phyloP scores from a whole-genome alignment of 2,329 filamentous ascomycete species.

The Phialocephala sp. region DNA sequence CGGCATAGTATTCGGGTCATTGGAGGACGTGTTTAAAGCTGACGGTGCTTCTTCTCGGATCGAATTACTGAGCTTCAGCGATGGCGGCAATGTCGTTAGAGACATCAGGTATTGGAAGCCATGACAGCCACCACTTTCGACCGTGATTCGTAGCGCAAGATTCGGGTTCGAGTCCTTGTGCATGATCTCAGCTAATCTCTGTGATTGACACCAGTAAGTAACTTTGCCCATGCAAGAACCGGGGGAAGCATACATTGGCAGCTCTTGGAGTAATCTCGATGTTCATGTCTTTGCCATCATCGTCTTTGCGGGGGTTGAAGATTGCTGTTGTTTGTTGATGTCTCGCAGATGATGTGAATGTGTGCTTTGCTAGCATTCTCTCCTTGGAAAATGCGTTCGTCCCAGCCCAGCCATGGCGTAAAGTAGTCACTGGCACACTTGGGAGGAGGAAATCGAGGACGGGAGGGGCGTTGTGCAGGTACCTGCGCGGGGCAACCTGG shows the following conservation, averaged over 20 bases:
- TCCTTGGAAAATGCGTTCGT: neutral
- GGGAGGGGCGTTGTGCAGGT: slow-evolving; percentile 32
- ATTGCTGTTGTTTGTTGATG: slow-evolving; percentile 53
- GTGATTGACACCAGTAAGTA: neutral
- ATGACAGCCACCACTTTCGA: slow-evolving; percentile 94
- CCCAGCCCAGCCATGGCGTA: neutral
- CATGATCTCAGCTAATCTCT: slow-evolving; percentile 67
- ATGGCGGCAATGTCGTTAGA: slow-evolving; percentile 66
- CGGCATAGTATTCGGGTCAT: slow-evolving; percentile 29
- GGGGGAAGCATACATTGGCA: slow-evolving; percentile 64
- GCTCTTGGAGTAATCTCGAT: slow-evolving; percentile 86
- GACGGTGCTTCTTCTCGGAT: slow-evolving; percentile 25
- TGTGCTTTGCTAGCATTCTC: slow-evolving; percentile 16
- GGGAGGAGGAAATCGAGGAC: slow-evolving; percentile 42
- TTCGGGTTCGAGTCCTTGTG: slow-evolving; percentile 73
- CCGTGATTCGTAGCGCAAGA: slow-evolving; percentile 86
- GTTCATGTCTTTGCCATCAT: slow-evolving; percentile 82
- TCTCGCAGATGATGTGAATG: slow-evolving; percentile 33
- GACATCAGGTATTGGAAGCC: slow-evolving; percentile 98
- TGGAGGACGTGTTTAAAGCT: slow-evolving; percentile 30
- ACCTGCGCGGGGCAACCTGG: slow-evolving; percentile 35
- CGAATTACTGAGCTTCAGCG: slow-evolving; percentile 1
- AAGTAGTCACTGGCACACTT: slow-evolving; percentile 16
- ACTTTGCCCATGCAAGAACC: neutral
- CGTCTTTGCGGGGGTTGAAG: slow-evolving; percentile 77